Conservation (phyloP, 2,329 filamentous ascomycete genomes). For the Sclerotinia subarctica region DNA sequence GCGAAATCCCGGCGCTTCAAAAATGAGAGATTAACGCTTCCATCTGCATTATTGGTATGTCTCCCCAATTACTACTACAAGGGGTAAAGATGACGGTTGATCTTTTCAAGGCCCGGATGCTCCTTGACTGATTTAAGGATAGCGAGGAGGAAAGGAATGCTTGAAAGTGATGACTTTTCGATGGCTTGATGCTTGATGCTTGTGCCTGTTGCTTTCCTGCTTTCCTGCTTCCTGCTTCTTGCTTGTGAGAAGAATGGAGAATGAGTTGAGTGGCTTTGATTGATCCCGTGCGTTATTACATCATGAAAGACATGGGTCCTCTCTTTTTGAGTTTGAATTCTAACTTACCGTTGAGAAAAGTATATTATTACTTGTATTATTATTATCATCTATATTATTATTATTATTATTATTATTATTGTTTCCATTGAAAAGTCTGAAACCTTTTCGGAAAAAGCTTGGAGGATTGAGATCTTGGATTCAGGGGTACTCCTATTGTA, state of each 20-base stretch:
- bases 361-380: background rate
- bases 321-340: background rate
- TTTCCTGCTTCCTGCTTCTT: too few relatives aligned
- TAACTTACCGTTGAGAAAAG: background rate
- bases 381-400: too few relatives aligned
- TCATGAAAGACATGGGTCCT: slow-evolving; percentile 10
- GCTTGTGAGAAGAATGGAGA: background rate
- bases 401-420: too few relatives aligned
- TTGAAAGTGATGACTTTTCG: background rate
- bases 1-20: slow-evolving; percentile 6
- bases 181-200: background rate
- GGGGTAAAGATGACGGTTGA: background rate
- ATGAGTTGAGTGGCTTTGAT: background rate
- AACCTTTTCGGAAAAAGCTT: background rate
- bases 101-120: background rate
- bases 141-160: background rate
- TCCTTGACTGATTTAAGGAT: background rate
- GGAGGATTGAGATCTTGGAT: background rate
- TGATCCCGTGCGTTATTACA: slow-evolving; percentile 14
- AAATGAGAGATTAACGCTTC: slow-evolving; percentile 4
- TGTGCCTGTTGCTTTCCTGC: too few relatives aligned
- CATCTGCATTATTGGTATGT: background rate
- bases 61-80: background rate
- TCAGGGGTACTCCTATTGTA: slow-evolving; percentile 10
- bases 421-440: background rate